These are phyloP conservation scores for Trichophyton schoenleinii DNA, from an alignment of 2,329 filamentous ascomycete genomes.

Conservation along the genomic window DNA sequence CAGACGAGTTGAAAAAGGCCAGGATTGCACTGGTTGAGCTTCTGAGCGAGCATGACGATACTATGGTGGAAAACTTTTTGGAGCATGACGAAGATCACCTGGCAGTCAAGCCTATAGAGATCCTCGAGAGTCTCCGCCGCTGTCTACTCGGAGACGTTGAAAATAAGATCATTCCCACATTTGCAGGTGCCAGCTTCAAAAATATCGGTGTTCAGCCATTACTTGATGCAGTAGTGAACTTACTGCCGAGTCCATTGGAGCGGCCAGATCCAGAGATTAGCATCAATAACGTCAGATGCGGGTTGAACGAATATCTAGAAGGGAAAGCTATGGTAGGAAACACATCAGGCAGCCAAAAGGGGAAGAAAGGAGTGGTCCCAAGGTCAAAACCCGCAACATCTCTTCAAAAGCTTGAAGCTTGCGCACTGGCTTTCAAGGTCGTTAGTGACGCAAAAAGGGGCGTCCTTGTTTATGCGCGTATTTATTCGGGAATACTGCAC, in stretches of 20 bases:
- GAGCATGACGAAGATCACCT: constrained; percentile 62
- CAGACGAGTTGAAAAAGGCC: constrained; percentile 59
- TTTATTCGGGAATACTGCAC: constrained; percentile 72
- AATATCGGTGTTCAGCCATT: constrained; percentile 91
- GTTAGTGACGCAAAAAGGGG: constrained; percentile 77
- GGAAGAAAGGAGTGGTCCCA: constrained; percentile 28
- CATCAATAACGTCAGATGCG: constrained; percentile 46
- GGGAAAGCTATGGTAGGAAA: constrained; percentile 34
- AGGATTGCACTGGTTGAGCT: constrained; percentile 67
- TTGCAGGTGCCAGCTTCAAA: constrained; percentile 82
- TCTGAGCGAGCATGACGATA: constrained; percentile 78
- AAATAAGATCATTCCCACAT: constrained; percentile 69
- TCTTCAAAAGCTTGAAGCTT: constrained; percentile 53
- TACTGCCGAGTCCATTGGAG: constrained; percentile 72
- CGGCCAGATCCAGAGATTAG: constrained; percentile 67
- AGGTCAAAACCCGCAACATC: constrained; percentile 35
- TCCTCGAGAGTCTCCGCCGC: constrained; percentile 62
- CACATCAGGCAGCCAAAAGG: constrained; percentile 27
- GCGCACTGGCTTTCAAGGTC: constrained; percentile 77
- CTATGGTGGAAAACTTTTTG: constrained; percentile 71
- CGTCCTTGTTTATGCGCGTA: constrained; percentile 78
- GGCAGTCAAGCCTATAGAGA: constrained; percentile 50
- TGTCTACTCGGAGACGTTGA: constrained; percentile 52
- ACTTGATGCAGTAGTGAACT: constrained; percentile 75
- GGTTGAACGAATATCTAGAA: constrained; percentile 38